Evolutionary conservation across 2,329 filamentous ascomycete species (phyloP), one percentile per base, ranked within the genome.

Genomic region (Tympanopsis confertula): DNA sequence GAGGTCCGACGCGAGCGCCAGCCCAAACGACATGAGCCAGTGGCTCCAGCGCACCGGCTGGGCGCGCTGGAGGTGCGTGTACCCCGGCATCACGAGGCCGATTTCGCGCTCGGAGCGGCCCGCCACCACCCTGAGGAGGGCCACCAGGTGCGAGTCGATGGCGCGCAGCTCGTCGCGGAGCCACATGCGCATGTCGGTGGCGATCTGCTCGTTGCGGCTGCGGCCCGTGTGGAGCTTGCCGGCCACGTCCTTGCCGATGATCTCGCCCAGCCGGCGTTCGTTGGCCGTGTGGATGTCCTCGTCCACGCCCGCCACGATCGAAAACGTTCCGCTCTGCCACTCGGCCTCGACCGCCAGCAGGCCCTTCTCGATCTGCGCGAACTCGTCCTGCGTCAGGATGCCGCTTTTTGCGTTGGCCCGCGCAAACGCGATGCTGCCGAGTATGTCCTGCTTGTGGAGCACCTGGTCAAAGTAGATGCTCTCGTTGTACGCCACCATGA

Each of bases 211-310:
- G 53, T 94, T 94, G 48, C 87, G 74, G 57, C 82, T 88, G 38
- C 88, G 80, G 32, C 81, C 81, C 3, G 87, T 94, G 61, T 94
- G 88, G 41, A 94, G 73, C 65, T 94, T 94, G 18, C 88, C 86
- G 1, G 81, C 86, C 40, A 83, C 78, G 19, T 87, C 75, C 57
- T 83, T 88, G 50, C 87, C 86, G 44, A 94, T 88, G 44, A 94
- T 71, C 65, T 94, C 87, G 37, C 84, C 82, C 2, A 86, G 60
- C 2, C 81, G 72, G 39, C 81, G 76, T 59, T 83, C 78, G 47
- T 83, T 82, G 40, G 78, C 78, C 1, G 78, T 82, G 56, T 82
- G 78, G 43, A 82, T 81, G 44, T 63, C 56, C 47, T 79, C 75
- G 48, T 77, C 70, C 20, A 66, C 63, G 37, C 64, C 63, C 1